Percentiles rank a stretch among this genome's conserved stretches.
phyloP scores from a whole-genome alignment of 495 filamentous ascomycete species.

The Pseudevernia furfuracea region DNA sequence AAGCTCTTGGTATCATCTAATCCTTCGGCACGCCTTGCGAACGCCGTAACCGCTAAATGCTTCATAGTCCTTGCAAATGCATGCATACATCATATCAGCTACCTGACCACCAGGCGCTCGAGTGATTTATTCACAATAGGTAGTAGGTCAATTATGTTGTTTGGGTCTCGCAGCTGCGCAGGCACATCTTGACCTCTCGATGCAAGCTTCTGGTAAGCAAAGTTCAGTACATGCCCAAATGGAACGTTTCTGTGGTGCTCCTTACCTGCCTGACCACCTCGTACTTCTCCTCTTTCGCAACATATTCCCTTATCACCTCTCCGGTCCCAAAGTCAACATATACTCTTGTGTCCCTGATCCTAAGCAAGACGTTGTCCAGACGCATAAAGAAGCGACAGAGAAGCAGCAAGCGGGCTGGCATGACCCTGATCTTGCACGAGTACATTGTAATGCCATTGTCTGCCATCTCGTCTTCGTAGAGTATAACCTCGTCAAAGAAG shows the following conservation, averaged over 20 bases:
- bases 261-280: slow-evolving; percentile 66
- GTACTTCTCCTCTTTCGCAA: slow-evolving; percentile 71
- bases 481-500: slow-evolving; percentile 87
- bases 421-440: slow-evolving; percentile 83
- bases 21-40: slow-evolving; percentile 5
- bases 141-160: slow-evolving; percentile 63
- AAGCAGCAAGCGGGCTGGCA: slow-evolving; percentile 77
- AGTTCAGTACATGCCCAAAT: slow-evolving; percentile 3
- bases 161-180: slow-evolving; percentile 73
- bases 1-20: background rate
- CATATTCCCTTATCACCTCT: slow-evolving; percentile 83
- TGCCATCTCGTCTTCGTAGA: slow-evolving; percentile 96
- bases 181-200: slow-evolving; percentile 67
- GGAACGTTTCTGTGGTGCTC: background rate
- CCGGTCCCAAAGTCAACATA: slow-evolving; percentile 82
- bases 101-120: slow-evolving; percentile 35
- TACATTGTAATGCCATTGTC: slow-evolving; percentile 91
- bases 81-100: background rate
- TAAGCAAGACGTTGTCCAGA: slow-evolving; percentile 77
- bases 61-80: background rate
- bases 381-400: slow-evolving; percentile 88
- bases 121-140: slow-evolving; percentile 56
- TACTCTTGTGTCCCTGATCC: slow-evolving; percentile 81
- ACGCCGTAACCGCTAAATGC: background rate
- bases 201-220: slow-evolving; percentile 51